Evolutionary conservation across 176 grass and related monocot genomes (phyloP), one percentile per base, ranked within the genome.

Genomic region (Guadua angustifolia): DNA sequence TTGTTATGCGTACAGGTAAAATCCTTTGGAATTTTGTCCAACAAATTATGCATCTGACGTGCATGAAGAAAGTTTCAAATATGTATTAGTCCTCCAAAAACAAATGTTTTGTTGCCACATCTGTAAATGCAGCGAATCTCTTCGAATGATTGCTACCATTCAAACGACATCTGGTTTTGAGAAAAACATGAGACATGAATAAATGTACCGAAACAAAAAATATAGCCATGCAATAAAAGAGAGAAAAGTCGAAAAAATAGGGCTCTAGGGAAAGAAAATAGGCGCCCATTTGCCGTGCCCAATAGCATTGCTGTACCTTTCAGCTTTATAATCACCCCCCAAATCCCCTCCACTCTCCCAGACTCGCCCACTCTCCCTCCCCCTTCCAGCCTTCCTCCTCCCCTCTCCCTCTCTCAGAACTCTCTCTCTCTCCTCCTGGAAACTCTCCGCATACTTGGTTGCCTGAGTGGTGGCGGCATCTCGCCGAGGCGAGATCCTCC

Each of bases 281-380:
- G 68, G 75, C 47, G 88, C 65, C 77, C 83, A 89, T 89, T 64
- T 43, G 74, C 49, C 74, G 40, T 77, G 84, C 80, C 89, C 89
- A 87, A 90, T 90, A 38, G 74, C 66, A 50, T 73, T 56, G 29
- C 60, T 81, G 82, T 82, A 89, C 64, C 83, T 89, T 85, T 80
- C 77, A 77, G 64, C 88, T 86, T 86, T 89, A 89, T 90, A 82
- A 82, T 86, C 88, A 56, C 53, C 26, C 71, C 52, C 71, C 53
- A 49, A 74, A 74, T 80, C 64, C 35, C 56, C 62, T 7, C 71
- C 66, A 33, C 65, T 63, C 74, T 14, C 65, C 15, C 71, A 75
- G 26, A 1, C 86, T 77, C 87, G 19, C 75, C 14, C 74, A 13
- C 77, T 39, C 55, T 11, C 77, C 1, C 25, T 13, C 5, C 21